Percentiles rank a stretch among this genome's conserved stretches.
Conservation (phyloP, 768 basidiomycete species). For the Candolleomyces eurysporus region DNA sequence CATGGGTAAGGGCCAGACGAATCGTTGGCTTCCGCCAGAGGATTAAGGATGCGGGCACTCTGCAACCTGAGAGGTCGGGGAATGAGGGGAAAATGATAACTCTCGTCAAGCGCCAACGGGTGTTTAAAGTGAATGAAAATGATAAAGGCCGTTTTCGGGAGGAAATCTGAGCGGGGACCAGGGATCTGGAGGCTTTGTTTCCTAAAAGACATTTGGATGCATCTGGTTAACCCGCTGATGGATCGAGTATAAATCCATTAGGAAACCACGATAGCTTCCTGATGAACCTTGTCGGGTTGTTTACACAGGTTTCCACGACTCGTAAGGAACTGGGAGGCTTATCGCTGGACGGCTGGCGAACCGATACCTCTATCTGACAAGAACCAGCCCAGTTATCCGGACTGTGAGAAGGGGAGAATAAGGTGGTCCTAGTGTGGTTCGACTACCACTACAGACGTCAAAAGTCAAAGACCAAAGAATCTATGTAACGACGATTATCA, state of each 20-base stretch:
- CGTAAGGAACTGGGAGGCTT: neutral
- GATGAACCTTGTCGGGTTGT: neutral
- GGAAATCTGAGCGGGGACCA: neutral
- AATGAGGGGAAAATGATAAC: neutral
- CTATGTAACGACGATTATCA: no score
- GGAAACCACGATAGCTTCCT: neutral
- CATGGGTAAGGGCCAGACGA: conserved; percentile 13
- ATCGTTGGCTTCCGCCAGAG: neutral
- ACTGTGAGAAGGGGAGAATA: no score
- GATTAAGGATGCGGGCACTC: neutral
- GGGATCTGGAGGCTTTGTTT: neutral
- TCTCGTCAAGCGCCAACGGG: neutral
- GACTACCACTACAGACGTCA: no score
- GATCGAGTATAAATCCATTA: neutral
- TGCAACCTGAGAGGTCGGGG: neutral
- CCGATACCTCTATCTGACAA: no score
- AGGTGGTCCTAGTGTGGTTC: no score
- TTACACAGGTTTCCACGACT: neutral
- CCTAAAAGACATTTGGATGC: neutral
- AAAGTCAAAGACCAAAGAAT: no score
- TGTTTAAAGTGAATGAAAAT: neutral
- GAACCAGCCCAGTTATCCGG: no score
- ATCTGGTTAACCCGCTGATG: neutral
- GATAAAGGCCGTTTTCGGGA: neutral
- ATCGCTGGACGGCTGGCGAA: neutral